Conservation (phyloP, 1,284 basidiomycete genomes). For the Sanghuangporus baumii region DNA sequence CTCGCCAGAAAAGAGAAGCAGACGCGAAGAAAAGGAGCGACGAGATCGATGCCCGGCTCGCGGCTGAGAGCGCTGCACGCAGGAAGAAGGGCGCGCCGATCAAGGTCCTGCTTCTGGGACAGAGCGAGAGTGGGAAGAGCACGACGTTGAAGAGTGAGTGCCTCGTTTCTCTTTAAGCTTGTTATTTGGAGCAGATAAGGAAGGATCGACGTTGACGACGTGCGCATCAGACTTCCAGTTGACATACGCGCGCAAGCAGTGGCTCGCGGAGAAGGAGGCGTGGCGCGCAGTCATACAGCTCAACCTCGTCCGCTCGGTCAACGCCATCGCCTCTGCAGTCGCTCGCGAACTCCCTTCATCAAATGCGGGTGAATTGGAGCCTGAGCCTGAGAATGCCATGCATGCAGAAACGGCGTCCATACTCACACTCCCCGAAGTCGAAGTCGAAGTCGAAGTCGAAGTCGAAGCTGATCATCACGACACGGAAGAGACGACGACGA, state of each 20-base stretch:
- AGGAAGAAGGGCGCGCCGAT: constrained; percentile 43
- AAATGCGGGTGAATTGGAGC: background rate
- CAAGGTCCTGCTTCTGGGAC: constrained; percentile 54
- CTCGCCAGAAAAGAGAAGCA: constrained; percentile 39
- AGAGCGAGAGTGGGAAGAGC: constrained; percentile 57
- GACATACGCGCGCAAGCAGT: constrained; percentile 57
- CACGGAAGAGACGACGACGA: background rate
- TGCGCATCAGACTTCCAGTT: constrained; percentile 58
- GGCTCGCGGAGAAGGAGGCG: constrained; percentile 59
- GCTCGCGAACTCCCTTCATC: constrained; percentile 39
- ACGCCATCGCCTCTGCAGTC: constrained; percentile 51
- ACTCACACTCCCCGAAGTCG: background rate
- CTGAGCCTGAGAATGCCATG: background rate
- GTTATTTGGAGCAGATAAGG: background rate
- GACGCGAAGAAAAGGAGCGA: constrained; percentile 50
- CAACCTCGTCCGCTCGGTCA: constrained; percentile 67
- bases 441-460: background rate
- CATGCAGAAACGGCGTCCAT: background rate
- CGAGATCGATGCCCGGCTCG: constrained; percentile 51
- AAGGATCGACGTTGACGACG: constrained; percentile 4
- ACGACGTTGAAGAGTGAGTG: constrained; percentile 46
- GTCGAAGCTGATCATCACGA: too few species aligned
- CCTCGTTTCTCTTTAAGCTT: background rate
- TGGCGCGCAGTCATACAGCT: constrained; percentile 74
- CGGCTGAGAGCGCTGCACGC: constrained; percentile 36